Percentiles rank a stretch among this genome's conserved stretches.
Conservation (phyloP, 2,329 filamentous ascomycete species). For the Aplosporella prunicola region DNA sequence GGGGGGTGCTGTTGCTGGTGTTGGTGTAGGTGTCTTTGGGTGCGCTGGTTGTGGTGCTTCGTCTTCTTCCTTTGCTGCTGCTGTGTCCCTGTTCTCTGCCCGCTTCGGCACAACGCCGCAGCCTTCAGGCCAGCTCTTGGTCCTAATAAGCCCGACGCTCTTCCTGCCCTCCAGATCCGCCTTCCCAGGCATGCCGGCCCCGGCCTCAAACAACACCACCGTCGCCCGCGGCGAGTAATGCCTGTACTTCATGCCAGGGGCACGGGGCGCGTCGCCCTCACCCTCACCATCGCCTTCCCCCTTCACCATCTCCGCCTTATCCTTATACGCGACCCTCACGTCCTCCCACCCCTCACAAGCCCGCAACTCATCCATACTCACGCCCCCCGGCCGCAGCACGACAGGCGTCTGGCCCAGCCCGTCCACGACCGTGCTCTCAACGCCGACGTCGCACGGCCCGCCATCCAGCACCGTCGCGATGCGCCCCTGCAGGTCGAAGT, state of each 20-base stretch:
- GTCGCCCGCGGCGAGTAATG: slow-evolving; percentile 89
- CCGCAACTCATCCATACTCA: slow-evolving; percentile 71
- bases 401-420: slow-evolving; percentile 72
- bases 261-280: slow-evolving; percentile 58
- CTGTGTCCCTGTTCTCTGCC: not conserved
- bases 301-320: slow-evolving; percentile 54
- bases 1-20: not conserved
- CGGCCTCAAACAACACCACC: slow-evolving; percentile 71
- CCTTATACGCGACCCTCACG: slow-evolving; percentile 68
- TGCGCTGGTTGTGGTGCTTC: not conserved
- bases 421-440: slow-evolving; percentile 95
- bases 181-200: slow-evolving; percentile 22
- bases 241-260: slow-evolving; percentile 98
- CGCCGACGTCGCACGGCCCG: slow-evolving; percentile 75
- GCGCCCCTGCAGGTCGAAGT: slow-evolving; percentile 69
- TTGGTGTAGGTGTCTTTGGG: too few relatives aligned
- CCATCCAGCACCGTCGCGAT: slow-evolving; percentile 87
- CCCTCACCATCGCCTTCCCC: slow-evolving; percentile 55
- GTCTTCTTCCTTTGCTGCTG: not conserved
- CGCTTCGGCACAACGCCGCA: too few relatives aligned
- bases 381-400: slow-evolving; percentile 76
- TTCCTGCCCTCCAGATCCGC: slow-evolving; percentile 18
- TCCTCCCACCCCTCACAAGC: slow-evolving; percentile 70
- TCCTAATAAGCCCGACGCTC: slow-evolving; percentile 33
- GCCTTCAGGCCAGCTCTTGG: slow-evolving; percentile 19